Percentiles rank a stretch among this genome's conserved stretches.
Conservation (phyloP, 495 filamentous ascomycete genomes). For the Penicilliopsis zonata region DNA sequence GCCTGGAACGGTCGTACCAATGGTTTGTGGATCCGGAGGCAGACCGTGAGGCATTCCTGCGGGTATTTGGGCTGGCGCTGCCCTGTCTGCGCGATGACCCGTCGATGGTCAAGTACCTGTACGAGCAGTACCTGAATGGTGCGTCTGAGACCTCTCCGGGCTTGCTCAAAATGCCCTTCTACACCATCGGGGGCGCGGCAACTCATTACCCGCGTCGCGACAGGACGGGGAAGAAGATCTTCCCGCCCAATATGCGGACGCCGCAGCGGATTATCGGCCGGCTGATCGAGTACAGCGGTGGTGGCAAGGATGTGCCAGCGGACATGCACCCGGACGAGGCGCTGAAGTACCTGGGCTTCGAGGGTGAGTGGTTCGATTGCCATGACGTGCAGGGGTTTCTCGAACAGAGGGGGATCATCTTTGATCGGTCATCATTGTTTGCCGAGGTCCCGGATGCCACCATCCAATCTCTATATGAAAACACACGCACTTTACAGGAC, state of each 20-base stretch:
- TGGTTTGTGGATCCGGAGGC: slow-evolving; percentile 46
- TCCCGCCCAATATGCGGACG: slow-evolving; percentile 8
- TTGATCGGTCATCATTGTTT: slow-evolving; percentile 10
- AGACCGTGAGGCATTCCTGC: slow-evolving; percentile 34
- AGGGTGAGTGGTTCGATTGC: slow-evolving; percentile 19
- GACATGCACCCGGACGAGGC: slow-evolving; percentile 1
- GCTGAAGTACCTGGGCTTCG: slow-evolving; percentile 11
- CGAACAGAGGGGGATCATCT: slow-evolving; percentile 7
- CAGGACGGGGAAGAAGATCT: slow-evolving; percentile 7
- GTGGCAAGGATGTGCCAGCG: neutral
- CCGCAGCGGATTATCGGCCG: neutral
- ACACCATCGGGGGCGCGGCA: slow-evolving; percentile 56
- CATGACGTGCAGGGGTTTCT: slow-evolving; percentile 19
- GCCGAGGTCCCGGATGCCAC: slow-evolving; percentile 8
- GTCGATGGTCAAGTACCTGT: slow-evolving; percentile 30
- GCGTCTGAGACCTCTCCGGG: slow-evolving; percentile 31
- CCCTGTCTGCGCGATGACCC: slow-evolving; percentile 43
- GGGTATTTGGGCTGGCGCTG: slow-evolving; percentile 60
- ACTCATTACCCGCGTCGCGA: slow-evolving; percentile 31
- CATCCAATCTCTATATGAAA: slow-evolving; percentile 7
- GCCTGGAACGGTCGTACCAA: slow-evolving; percentile 48
- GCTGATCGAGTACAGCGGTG: neutral
- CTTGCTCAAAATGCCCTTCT: slow-evolving; percentile 45
- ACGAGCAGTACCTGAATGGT: slow-evolving; percentile 20
- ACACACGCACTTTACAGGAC: slow-evolving; percentile 1